phyloP scores from a whole-genome alignment of 352 stramenopile genomes.

The Phytopythium mirpurense region DNA sequence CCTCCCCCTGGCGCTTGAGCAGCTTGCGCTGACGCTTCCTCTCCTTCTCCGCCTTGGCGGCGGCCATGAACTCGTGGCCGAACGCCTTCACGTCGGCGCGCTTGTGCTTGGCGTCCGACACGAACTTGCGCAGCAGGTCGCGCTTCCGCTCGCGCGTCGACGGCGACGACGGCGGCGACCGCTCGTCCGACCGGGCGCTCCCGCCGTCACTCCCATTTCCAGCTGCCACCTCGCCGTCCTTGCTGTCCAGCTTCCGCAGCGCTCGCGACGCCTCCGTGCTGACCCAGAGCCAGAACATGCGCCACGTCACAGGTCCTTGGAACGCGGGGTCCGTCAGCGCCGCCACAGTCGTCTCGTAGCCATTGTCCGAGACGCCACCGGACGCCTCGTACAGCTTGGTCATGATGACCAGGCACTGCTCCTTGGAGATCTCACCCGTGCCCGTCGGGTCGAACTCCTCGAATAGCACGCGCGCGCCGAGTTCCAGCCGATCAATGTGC shows the following conservation, averaged over 20 bases:
- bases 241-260: slow-evolving; percentile 56
- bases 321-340: slow-evolving; percentile 58
- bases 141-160: slow-evolving; percentile 5
- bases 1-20: not conserved
- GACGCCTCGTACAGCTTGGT: slow-evolving; percentile 70
- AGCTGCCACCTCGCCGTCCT: slow-evolving; percentile 52
- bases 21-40: slow-evolving; percentile 3
- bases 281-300: slow-evolving; percentile 87
- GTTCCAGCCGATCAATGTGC: slow-evolving; percentile 79
- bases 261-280: slow-evolving; percentile 70
- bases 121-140: slow-evolving; percentile 16
- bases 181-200: no score
- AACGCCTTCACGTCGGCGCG: slow-evolving; percentile 11
- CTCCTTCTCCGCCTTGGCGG: slow-evolving; percentile 6
- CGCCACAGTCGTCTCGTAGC: slow-evolving; percentile 50
- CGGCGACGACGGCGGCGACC: not conserved
- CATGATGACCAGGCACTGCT: slow-evolving; percentile 71
- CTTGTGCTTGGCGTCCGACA: slow-evolving; percentile 29
- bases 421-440: slow-evolving; percentile 58
- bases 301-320: slow-evolving; percentile 68
- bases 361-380: slow-evolving; percentile 57
- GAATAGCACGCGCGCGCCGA: slow-evolving; percentile 78
- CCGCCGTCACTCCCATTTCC: slow-evolving; percentile 10
- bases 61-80: slow-evolving; percentile 5
- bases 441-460: slow-evolving; percentile 72